Evolutionary conservation across 106 monocot species (phyloP).

Genomic region (Dendrobium catenatum): DNA sequence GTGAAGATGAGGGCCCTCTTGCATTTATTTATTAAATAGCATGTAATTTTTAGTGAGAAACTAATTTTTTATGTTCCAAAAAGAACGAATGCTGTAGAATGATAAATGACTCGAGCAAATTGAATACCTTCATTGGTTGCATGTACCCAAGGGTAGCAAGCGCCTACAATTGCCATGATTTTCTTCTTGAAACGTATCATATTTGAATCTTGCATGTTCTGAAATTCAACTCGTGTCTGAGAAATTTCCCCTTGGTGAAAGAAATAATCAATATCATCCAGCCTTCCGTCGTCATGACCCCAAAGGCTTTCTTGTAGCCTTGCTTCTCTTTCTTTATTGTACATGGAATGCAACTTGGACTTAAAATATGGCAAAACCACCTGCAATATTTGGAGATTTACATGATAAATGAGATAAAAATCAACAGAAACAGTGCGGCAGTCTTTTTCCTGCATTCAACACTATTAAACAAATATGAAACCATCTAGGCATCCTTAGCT

Average conservation of each 20-base stretch:
- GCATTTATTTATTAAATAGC: neutral
- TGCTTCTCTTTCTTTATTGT: conserved; percentile 86
- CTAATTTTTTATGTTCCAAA: neutral
- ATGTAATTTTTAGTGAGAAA: neutral
- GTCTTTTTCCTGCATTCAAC: neutral
- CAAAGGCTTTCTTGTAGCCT: conserved; percentile 92
- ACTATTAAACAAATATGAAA: neutral
- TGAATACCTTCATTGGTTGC: conserved; percentile 82
- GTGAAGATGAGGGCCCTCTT: neutral
- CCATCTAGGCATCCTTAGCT: neutral
- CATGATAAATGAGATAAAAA: neutral
- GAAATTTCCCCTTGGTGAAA: conserved; percentile 44
- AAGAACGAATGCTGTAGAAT: neutral
- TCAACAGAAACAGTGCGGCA: neutral
- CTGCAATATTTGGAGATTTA: conserved; percentile 24
- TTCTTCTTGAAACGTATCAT: conserved; percentile 42
- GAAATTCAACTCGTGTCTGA: conserved; percentile 17
- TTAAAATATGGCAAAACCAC: conserved; percentile 85
- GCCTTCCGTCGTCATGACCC: conserved; percentile 40
- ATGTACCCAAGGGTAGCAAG: conserved; percentile 97
- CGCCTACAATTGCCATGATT: conserved; percentile 44
- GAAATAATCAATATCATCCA: conserved; percentile 34
- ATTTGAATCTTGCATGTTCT: conserved; percentile 32
- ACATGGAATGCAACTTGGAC: conserved; percentile 80
- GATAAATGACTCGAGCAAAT: neutral